Evolutionary conservation across 176 grass and related monocot genomes (phyloP), one percentile per base, ranked within the genome.

Genomic region (Juncus effusus): DNA sequence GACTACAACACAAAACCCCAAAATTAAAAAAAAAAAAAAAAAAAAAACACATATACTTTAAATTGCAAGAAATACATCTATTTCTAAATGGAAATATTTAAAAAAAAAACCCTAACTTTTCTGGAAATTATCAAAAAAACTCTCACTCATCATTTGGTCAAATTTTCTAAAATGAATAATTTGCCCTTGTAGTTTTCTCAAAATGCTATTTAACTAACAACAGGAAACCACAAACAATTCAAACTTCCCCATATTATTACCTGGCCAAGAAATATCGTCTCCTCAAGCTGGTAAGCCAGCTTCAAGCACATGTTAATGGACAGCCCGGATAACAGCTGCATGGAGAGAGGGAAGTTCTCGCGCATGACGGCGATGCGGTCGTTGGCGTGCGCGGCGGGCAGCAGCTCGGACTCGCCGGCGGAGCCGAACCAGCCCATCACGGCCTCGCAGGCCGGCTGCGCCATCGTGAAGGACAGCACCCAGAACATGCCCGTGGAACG

Each of bases 391-490:
- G 92, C 75, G 81, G 89, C 92, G 76, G 94, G 66, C 58, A 82
- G 73, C 42, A 97, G 74, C 57, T 97, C 94, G 70, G 83, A 47
- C 63, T 77, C 86, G 74, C 88, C 94, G 41, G 73, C 78, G 67
- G 94, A 89, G 15, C 75, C 76, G 83, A 97, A 92, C 94, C 94
- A 97, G 63, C 84, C 92, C 94, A 97, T 97, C 78, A 97, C 88
- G 75, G 94, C 82, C 67, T 97, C 94, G 49, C 82, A 89, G 62
- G 88, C 83, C 59, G 83, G 88, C 14, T 92, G 88, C 13, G 78
- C 88, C 88, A 93, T 97, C 16, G 94, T 97, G 77, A 97, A 97
- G 36, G 94, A 97, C 7, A 97, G 85, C 85, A 97, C 88, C 94
- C 94, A 97, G 78, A 97, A 97, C 94, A 97, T 97, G 47, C 94